Conservation (phyloP, 768 basidiomycete genomes). For the Leccinellum albellum region DNA sequence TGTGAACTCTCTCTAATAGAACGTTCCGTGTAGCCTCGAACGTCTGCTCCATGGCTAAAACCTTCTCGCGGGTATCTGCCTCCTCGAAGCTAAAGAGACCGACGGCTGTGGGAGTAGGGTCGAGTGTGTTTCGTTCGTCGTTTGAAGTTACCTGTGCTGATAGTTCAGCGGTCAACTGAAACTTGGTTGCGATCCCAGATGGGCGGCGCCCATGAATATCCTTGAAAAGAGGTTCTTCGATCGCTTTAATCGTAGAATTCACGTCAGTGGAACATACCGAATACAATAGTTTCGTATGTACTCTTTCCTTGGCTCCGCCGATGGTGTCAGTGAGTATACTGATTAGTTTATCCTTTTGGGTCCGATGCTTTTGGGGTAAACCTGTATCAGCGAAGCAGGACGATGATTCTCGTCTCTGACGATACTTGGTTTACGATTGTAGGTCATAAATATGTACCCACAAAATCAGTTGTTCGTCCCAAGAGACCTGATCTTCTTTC, state of each 20-base stretch:
- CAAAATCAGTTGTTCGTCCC: neutral
- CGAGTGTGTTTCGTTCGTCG: neutral
- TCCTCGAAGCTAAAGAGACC: neutral
- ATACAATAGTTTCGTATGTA: neutral
- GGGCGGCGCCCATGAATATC: neutral
- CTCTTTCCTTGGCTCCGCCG: neutral
- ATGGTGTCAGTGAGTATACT: neutral
- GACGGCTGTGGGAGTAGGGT: neutral
- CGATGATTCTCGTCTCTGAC: neutral
- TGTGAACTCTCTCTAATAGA: neutral
- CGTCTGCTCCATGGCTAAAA: neutral
- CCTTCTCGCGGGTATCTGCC: neutral
- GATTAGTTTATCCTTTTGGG: neutral
- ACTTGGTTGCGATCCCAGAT: neutral
- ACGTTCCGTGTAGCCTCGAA: neutral
- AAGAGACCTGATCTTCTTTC: neutral
- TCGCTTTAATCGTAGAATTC: neutral
- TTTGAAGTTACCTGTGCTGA: neutral
- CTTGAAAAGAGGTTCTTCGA: neutral
- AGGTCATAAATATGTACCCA: neutral
- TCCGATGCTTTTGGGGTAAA: neutral
- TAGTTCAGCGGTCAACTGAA: neutral
- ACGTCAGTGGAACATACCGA: neutral
- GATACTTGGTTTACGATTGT: neutral
- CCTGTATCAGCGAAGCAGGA: neutral